These are phyloP conservation scores for Panicum hallii DNA, from an alignment of 202 grass and related monocot species.

Conservation along the genomic window DNA sequence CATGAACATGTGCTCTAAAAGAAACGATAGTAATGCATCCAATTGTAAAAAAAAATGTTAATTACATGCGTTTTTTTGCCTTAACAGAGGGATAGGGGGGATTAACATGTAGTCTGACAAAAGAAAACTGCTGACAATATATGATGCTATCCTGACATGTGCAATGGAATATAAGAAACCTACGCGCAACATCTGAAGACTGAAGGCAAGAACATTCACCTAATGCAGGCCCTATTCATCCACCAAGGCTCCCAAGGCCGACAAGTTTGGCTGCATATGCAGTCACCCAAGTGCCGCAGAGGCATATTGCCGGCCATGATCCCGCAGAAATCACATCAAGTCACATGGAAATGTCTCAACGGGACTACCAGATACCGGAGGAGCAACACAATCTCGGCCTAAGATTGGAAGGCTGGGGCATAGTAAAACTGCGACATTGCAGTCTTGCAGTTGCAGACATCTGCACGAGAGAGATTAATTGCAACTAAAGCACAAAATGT, in stretches of 20 bases:
- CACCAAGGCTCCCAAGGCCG: slow-evolving; percentile 5
- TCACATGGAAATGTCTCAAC: slow-evolving; percentile 9
- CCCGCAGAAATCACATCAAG: not conserved
- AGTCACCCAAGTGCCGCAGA: not conserved
- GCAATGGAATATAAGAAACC: slow-evolving; percentile 1
- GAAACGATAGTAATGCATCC: not conserved
- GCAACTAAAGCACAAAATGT: not conserved
- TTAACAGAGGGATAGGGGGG: not conserved
- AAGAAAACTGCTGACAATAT: not conserved
- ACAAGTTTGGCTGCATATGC: not conserved
- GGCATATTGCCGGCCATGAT: not conserved
- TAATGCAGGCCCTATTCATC: slow-evolving; percentile 17
- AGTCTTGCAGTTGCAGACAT: not conserved
- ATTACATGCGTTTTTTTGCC: not conserved
- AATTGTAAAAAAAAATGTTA: not conserved
- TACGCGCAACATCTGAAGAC: slow-evolving; percentile 4
- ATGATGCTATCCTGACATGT: not conserved
- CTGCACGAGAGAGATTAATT: not conserved
- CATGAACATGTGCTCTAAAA: not conserved
- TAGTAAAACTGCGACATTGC: not conserved
- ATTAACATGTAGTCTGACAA: not conserved
- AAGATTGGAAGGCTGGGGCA: not conserved
- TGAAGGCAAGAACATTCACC: slow-evolving; percentile 21
- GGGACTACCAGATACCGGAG: not conserved
- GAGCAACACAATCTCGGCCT: not conserved